Evolutionary conservation across 768 basidiomycete genomes (phyloP), one percentile per base, ranked within the genome.

Genomic region (Paxillus ammoniavirescens): DNA sequence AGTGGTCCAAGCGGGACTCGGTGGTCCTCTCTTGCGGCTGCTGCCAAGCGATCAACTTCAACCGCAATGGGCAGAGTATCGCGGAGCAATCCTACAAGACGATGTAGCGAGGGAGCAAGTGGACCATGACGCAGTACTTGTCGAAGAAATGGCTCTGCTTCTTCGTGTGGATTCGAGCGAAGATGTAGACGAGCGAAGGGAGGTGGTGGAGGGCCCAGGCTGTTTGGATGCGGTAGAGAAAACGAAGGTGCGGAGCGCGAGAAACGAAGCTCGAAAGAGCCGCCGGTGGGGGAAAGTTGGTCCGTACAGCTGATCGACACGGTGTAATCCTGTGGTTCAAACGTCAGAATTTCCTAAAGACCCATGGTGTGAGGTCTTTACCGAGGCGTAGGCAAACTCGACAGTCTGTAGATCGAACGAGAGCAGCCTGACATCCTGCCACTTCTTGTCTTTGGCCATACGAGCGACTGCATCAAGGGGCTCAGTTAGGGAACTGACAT

Each of bases 361-460:
- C 9, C 57, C 8, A 49, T 41, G 35, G 37, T 38, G 42, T 14
- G 45, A 31, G 3, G 54, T 28, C 55, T 74, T 57, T 65, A 83
- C 89, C 49, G 72, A 72, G 9, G 87, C 81, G 65, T 95, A 95
- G 2, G 84, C 83, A 64, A 96, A 89, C 62, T 93, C 87, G n/a
- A 94, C 93, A 0, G 91, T 93, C 62, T 92, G 92, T 14, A 96
- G 73, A 68, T 96, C 92, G 68, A 96, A 96, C 4, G 90, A 92
- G 54, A 94, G 77, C 48, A 96, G 72, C n/a, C 82, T 81, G 17
- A 96, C 82, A 62, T 89, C 91, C 18, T 72, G 71, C 86, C 89
- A 93, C 28, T 75, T 76, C 54, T 80, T 82, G 55, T 79, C 77
- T 59, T 86, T 84, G 14, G 89, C 81, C 84, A 95, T 89, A 66